phyloP scores from a whole-genome alignment of 805 yeast species.

The Zygotorulaspora chibaensis region DNA sequence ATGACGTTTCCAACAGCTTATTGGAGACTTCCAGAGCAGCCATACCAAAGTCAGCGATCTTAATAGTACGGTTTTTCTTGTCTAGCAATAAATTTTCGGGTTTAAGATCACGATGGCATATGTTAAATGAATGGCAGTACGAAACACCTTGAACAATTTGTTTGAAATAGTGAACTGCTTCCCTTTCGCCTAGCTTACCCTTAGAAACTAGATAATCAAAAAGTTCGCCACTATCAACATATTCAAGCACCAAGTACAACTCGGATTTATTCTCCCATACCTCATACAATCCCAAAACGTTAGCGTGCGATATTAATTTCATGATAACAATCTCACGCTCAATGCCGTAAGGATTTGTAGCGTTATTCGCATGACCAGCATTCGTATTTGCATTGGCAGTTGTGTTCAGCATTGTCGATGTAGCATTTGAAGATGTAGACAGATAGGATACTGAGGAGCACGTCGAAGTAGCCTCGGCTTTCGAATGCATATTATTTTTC shows the following conservation, averaged over 20 bases:
- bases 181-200: conserved; percentile 67
- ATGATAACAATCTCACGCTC: conserved; percentile 96
- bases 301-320: conserved; percentile 92
- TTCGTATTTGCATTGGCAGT: conserved; percentile 17
- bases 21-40: conserved; percentile 77
- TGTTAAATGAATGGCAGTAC: conserved; percentile 75
- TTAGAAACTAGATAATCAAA: conserved; percentile 66
- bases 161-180: conserved; percentile 71
- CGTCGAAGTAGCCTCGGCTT: conserved; percentile 14
- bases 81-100: conserved; percentile 76
- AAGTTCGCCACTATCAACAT: conserved; percentile 85
- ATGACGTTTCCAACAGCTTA: conserved; percentile 68
- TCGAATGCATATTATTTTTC: conserved; percentile 26
- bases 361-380: conserved; percentile 13
- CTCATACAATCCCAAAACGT: conserved; percentile 88
- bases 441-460: conserved; percentile 13
- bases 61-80: conserved; percentile 56
- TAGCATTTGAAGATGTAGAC: conserved; percentile 15
- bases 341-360: conserved; percentile 72
- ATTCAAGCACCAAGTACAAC: conserved; percentile 70
- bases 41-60: conserved; percentile 86
- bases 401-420: conserved; percentile 9
- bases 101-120: conserved; percentile 77
- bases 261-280: conserved; percentile 98
- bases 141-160: conserved; percentile 76